phyloP scores from a whole-genome alignment of 2,329 filamentous ascomycete genomes.

The Ceratocystis ficicola region DNA sequence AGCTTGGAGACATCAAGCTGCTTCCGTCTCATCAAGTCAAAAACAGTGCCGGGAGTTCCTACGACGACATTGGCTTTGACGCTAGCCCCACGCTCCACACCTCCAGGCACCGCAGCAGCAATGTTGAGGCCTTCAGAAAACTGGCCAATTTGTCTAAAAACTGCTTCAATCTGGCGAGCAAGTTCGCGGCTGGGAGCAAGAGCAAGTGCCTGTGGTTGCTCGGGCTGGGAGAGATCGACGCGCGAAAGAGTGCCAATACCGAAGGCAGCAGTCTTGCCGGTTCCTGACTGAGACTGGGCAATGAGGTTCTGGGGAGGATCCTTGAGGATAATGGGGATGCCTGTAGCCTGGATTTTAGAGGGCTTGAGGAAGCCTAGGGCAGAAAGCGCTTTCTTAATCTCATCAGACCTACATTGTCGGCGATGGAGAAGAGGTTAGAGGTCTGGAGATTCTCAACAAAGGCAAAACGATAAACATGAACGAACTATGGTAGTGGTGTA shows the following conservation, averaged over 20 bases:
- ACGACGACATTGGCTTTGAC: constrained; percentile 72
- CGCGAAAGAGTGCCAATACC: constrained; percentile 83
- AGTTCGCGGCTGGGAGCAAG: constrained; percentile 89
- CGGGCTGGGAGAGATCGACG: constrained; percentile 57
- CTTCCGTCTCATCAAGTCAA: constrained; percentile 69
- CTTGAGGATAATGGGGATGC: constrained; percentile 74
- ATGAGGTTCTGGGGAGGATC: constrained; percentile 90
- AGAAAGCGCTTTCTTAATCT: constrained; percentile 65
- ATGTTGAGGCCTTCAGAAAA: constrained; percentile 67
- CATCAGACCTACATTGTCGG: constrained; percentile 27
- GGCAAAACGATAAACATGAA: background rate
- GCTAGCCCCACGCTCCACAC: constrained; percentile 52
- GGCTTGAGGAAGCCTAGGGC: constrained; percentile 84
- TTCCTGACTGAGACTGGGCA: constrained; percentile 97
- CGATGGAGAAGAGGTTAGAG: constrained; percentile 16
- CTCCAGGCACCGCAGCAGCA: constrained; percentile 72
- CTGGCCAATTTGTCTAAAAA: constrained; percentile 70
- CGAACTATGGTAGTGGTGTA: constrained; percentile 21
- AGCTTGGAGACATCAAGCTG: constrained; percentile 61
- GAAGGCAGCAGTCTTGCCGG: constrained; percentile 95
- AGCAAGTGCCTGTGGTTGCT: constrained; percentile 71
- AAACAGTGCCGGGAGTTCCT: constrained; percentile 85
- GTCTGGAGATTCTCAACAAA: background rate
- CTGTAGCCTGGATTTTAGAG: constrained; percentile 95
- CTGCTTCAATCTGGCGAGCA: constrained; percentile 82